Conservation (phyloP, 164 flowering plant genomes). For the Platanus orientalis region DNA sequence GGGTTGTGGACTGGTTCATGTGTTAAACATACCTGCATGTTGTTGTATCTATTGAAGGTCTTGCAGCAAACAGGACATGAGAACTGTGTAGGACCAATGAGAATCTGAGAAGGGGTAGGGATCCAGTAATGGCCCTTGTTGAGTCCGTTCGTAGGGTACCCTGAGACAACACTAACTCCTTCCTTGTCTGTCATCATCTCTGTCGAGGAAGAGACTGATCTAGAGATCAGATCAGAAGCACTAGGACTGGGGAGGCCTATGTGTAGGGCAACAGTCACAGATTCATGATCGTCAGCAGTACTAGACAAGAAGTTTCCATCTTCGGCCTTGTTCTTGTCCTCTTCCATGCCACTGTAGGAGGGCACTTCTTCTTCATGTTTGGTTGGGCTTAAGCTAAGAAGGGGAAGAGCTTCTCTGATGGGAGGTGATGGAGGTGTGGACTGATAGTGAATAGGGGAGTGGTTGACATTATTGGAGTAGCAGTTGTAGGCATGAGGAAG, state of each 20-base stretch:
- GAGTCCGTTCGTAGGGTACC: conserved; percentile 35
- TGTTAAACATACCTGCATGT: conserved; percentile 69
- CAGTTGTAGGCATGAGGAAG: conserved; percentile 24
- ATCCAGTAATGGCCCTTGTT: conserved; percentile 95
- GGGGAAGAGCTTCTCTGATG: conserved; percentile 78
- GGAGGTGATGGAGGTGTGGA: conserved; percentile 69
- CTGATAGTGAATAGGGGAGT: conserved; percentile 9
- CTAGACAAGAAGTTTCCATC: conserved; percentile 20
- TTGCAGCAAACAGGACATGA: conserved; percentile 95
- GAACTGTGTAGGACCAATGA: conserved; percentile 95
- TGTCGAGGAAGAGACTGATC: conserved; percentile 26
- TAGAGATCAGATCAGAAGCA: conserved; percentile 39
- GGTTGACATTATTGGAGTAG: conserved; percentile 15
- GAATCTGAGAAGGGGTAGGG: conserved; percentile 90
- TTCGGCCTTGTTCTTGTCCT: conserved; percentile 23
- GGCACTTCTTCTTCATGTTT: conserved; percentile 32
- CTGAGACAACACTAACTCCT: conserved; percentile 31
- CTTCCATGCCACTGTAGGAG: conserved; percentile 38
- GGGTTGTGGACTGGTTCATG: conserved; percentile 4
- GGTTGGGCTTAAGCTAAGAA: conserved; percentile 65
- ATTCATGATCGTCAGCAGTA: conserved; percentile 29
- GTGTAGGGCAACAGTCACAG: conserved; percentile 53
- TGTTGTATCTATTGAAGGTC: conserved; percentile 96
- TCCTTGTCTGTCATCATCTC: conserved; percentile 27
- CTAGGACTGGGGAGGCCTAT: conserved; percentile 62